Conservation (phyloP, 805 yeast genomes). For the Torulaspora maleeae region DNA sequence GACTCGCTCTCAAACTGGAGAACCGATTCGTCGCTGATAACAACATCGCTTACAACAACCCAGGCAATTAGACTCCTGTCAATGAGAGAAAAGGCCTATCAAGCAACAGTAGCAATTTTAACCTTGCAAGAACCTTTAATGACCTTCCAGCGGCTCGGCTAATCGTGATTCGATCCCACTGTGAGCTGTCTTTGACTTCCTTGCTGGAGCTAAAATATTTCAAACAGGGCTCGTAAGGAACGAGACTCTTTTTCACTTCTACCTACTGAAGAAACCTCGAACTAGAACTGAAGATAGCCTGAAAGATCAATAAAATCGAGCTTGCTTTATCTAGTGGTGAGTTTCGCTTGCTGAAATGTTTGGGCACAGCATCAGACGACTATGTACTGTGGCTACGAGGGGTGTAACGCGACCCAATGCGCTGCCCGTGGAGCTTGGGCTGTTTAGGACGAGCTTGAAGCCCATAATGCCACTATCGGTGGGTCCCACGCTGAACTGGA, state of each 20-base stretch:
- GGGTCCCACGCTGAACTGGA: background rate
- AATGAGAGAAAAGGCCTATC: background rate
- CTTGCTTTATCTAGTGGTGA: background rate
- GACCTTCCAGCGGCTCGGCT: background rate
- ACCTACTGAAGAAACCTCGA: background rate
- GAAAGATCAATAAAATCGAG: background rate
- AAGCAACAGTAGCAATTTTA: background rate
- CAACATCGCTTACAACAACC: slow-evolving; percentile 2
- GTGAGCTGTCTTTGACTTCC: background rate
- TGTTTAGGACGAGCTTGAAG: background rate
- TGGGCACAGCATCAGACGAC: slow-evolving; percentile 9
- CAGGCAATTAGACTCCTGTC: background rate
- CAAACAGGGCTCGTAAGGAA: background rate
- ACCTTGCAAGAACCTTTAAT: background rate
- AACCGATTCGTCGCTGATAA: slow-evolving; percentile 7
- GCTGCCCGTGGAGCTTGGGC: background rate
- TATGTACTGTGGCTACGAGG: slow-evolving; percentile 6
- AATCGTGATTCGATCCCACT: background rate
- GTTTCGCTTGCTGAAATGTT: slow-evolving; percentile 8
- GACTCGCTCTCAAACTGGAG: slow-evolving; percentile 2
- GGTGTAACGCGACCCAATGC: background rate
- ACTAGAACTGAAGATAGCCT: no score
- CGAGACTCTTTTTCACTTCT: slow-evolving; percentile 3
- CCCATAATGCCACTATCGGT: background rate
- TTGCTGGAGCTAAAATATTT: slow-evolving; percentile 2